phyloP scores from a whole-genome alignment of 441 rosid genomes.

The Erodium chrysanthum region DNA sequence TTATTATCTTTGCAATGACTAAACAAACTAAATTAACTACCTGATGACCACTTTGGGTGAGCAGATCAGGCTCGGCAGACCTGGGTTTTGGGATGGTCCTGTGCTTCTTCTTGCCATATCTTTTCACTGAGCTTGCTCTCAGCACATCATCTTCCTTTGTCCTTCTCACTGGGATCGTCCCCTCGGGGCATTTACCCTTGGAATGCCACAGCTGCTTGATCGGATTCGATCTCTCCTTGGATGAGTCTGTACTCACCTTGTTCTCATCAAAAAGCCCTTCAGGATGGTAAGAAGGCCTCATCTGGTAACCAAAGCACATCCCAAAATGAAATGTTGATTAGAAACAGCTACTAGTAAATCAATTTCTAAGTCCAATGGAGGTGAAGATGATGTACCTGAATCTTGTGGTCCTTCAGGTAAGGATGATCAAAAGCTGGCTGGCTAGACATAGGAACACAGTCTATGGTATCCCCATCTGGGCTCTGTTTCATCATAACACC shows the following conservation, averaged over 20 bases:
- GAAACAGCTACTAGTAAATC: not conserved
- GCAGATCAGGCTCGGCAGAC: conserved; percentile 71
- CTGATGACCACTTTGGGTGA: conserved; percentile 83
- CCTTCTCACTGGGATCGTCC: conserved; percentile 80
- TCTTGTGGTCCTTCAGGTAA: conserved; percentile 89
- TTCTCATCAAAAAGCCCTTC: conserved; percentile 72
- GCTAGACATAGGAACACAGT: conserved; percentile 68
- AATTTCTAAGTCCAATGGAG: not conserved
- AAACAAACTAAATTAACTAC: conserved; percentile 21
- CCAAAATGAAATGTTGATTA: not conserved
- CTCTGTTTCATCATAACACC: conserved; percentile 39
- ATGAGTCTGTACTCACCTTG: conserved; percentile 40
- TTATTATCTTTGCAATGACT: not conserved
- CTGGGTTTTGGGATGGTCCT: conserved; percentile 66
- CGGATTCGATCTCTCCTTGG: conserved; percentile 37
- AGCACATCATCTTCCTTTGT: conserved; percentile 72
- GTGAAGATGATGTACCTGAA: conserved; percentile 44
- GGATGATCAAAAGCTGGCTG: conserved; percentile 99
- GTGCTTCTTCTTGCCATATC: conserved; percentile 77
- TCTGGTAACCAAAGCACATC: conserved; percentile 29
- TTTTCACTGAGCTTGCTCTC: conserved; percentile 77
- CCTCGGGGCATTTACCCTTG: conserved; percentile 64
- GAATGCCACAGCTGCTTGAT: conserved; percentile 74
- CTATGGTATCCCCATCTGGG: conserved; percentile 87
- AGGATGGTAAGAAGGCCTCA: conserved; percentile 76